Evolutionary conservation across 495 filamentous ascomycete genomes (phyloP).

Genomic region (Talaromyces trachyspermus): DNA sequence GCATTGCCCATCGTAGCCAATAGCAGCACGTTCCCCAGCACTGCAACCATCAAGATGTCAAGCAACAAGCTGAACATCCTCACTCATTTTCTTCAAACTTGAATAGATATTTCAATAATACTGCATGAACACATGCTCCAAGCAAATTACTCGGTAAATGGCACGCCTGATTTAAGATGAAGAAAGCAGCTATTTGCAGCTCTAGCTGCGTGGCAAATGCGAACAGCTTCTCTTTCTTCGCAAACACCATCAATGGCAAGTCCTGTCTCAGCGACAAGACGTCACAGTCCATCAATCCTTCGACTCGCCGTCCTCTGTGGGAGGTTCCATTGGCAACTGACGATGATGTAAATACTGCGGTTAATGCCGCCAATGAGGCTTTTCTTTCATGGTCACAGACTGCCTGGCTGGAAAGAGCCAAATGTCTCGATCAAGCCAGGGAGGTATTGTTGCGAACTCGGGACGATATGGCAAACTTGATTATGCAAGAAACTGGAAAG

Average conservation of each 20-base stretch:
- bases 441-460: slow-evolving; percentile 9
- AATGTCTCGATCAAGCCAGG: slow-evolving; percentile 6
- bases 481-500: slow-evolving; percentile 17
- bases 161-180: background rate
- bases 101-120: background rate
- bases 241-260: slow-evolving; percentile 8
- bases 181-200: slow-evolving; percentile 2
- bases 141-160: background rate
- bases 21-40: too few relatives aligned
- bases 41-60: background rate
- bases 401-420: slow-evolving; percentile 27
- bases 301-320: slow-evolving; percentile 37
- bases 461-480: slow-evolving; percentile 12
- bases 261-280: background rate
- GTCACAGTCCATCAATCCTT: slow-evolving; percentile 21
- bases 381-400: slow-evolving; percentile 39
- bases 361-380: slow-evolving; percentile 32
- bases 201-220: background rate
- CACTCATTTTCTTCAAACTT: background rate
- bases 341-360: slow-evolving; percentile 45
- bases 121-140: background rate
- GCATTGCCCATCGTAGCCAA: too few relatives aligned
- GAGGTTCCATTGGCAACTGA: slow-evolving; percentile 45
- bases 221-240: slow-evolving; percentile 3
- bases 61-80: too few relatives aligned